phyloP scores from a whole-genome alignment of 164 flowering plant species.

The Amborella trichopoda region DNA sequence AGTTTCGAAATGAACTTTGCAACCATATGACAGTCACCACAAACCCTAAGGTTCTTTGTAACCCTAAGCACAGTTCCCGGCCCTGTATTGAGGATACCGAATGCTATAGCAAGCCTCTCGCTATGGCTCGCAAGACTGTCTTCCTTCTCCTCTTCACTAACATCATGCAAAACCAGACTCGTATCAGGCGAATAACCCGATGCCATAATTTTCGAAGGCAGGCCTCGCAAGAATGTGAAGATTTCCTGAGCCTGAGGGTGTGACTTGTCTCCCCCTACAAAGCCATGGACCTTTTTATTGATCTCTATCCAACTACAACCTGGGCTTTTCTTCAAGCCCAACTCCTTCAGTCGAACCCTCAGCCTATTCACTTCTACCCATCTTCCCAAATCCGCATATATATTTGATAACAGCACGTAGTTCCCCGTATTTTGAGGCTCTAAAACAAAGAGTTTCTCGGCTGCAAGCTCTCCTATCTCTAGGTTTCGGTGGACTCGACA shows the following conservation, averaged over 20 bases:
- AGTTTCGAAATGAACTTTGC: conserved; percentile 31
- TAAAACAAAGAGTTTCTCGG: conserved; percentile 28
- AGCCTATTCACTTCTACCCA: conserved; percentile 39
- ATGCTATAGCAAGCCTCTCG: conserved; percentile 48
- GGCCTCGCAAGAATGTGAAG: conserved; percentile 21
- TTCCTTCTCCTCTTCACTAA: conserved; percentile 40
- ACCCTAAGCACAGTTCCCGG: conserved; percentile 31
- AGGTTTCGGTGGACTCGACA: conserved; percentile 29
- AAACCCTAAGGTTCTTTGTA: conserved; percentile 44
- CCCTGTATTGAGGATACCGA: conserved; percentile 31
- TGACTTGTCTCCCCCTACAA: conserved; percentile 37
- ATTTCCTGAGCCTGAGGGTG: conserved; percentile 32
- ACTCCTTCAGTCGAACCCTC: conserved; percentile 19
- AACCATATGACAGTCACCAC: conserved; percentile 41
- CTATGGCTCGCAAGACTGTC: conserved; percentile 18
- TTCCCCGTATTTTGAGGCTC: conserved; percentile 51
- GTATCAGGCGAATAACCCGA: conserved; percentile 41
- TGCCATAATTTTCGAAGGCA: conserved; percentile 26
- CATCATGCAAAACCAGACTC: conserved; percentile 31
- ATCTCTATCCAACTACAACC: conserved; percentile 52
- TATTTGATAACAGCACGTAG: conserved; percentile 42
- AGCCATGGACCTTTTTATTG: conserved; percentile 31
- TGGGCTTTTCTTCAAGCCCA: conserved; percentile 33
- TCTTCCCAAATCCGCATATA: conserved; percentile 43
- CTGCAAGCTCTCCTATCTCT: conserved; percentile 43